Conservation (phyloP, 208 protist genomes). For the Trypanosoma platydactyli region DNA sequence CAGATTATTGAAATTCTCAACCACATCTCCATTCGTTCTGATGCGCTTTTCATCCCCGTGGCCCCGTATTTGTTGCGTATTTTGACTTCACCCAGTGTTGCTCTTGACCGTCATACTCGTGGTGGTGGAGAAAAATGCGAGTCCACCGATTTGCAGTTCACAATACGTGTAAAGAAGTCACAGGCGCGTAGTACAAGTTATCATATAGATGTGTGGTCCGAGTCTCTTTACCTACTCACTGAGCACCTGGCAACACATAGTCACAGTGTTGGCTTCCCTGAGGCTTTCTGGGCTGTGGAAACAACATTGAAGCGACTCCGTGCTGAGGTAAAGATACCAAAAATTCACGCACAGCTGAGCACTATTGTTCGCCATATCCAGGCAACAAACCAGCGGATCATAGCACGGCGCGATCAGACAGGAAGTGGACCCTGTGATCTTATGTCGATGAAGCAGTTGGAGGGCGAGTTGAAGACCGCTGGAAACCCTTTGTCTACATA, state of each 20-base stretch:
- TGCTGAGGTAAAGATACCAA: conserved; percentile 80
- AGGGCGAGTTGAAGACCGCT: conserved; percentile 61
- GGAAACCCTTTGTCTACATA: conserved; percentile 62
- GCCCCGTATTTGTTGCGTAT: conserved; percentile 92
- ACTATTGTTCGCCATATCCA: conserved; percentile 80
- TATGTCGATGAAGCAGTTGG: conserved; percentile 74
- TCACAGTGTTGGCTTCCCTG: conserved; percentile 92
- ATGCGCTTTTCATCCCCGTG: conserved; percentile 93
- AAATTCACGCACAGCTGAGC: conserved; percentile 74
- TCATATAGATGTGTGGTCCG: conserved; percentile 72
- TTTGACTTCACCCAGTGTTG: conserved; percentile 82
- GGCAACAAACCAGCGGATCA: conserved; percentile 60
- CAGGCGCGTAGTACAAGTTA: conserved; percentile 71
- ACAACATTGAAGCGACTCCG: conserved; percentile 84
- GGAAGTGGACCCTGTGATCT: conserved; percentile 84
- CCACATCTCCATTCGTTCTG: conserved; percentile 79
- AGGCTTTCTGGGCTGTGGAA: conserved; percentile 89
- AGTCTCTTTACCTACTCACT: conserved; percentile 86
- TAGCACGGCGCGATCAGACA: conserved; percentile 66
- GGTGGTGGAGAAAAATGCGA: conserved; percentile 37
- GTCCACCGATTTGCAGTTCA: conserved; percentile 80
- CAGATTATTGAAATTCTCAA: conserved; percentile 93
- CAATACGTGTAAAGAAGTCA: conserved; percentile 90
- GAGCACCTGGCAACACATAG: conserved; percentile 87
- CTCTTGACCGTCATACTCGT: conserved; percentile 40